Evolutionary conservation across 192 early-diverging fungal genomes (phyloP), one percentile per base, ranked within the genome.

Genomic region (Umbelopsis isabellina): DNA sequence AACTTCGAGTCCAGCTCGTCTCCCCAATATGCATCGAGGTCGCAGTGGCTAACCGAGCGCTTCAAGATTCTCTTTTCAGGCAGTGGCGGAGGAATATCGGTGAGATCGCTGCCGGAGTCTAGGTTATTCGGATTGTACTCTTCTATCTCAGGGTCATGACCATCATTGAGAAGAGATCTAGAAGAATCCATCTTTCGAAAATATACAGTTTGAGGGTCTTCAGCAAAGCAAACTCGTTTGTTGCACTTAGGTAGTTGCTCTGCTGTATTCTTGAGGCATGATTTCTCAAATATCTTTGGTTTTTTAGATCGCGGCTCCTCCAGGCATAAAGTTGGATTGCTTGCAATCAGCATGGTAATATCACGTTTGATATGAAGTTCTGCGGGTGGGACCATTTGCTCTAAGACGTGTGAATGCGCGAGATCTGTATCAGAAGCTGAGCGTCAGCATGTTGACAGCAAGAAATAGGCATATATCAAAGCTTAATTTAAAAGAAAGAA

Each of bases 1-100:
- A 61, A 35, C n/a, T 61, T 30, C 16, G 55, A 61, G 55, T 61
- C 55, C 25, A 61, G 55, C 25, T 61, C 55, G 13, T 61, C 55
- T n/a, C 55, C 55, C 21, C 21, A 61, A 18, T 61, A 25, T 27
- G 18, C 2, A 61, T 61, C 55, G 55, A 61, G 25, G 27, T 61
- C 55, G 25, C 27, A 18, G 12, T 61, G 33, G 4, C 55, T 61
- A 25, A 61, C 13, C 27, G 55, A 35, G 5, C 55, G 21, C 4
- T 33, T 37, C 13, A 61, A 16, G 21, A 30, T 35, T 30, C 30
- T 61, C 30, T 61, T 25, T 61, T 61, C 23, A 3, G 30, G 55
- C 13, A 30, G 11, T 3, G 21, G 51, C 21, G 25, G 51, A 25
- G 21, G 11, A 52, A 22, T n/a, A 22, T 23, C 22, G 22, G 21